A percentile compares a stretch with the other conserved stretches of the same genome.
These are phyloP conservation scores for Pezicula radicicola DNA, from an alignment of 2,329 filamentous ascomycete genomes.

Conservation along the genomic window DNA sequence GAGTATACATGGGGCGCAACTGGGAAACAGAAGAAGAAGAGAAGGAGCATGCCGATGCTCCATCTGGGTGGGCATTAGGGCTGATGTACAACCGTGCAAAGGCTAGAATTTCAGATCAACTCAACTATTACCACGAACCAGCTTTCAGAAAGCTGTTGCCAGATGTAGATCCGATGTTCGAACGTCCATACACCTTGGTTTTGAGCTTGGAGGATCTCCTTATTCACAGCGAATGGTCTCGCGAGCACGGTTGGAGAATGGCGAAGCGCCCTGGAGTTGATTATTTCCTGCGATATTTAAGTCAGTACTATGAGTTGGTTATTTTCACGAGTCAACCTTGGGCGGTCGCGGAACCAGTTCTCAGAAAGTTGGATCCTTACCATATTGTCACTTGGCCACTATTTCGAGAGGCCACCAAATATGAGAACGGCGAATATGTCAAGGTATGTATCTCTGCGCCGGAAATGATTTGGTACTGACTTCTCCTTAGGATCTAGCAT, in stretches of 20 bases:
- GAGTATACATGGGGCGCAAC: slow-evolving; percentile 77
- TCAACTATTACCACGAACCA: slow-evolving; percentile 94
- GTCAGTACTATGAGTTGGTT: slow-evolving; percentile 96
- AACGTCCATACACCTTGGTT: slow-evolving; percentile 88
- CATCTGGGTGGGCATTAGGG: slow-evolving; percentile 73
- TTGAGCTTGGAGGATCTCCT: slow-evolving; percentile 91
- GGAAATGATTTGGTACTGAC: slow-evolving; percentile 17
- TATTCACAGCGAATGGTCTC: slow-evolving; percentile 90
- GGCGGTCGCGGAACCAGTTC: slow-evolving; percentile 79
- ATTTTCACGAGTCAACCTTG: slow-evolving; percentile 90
- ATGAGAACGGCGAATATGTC: slow-evolving; percentile 92
- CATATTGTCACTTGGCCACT: slow-evolving; percentile 93
- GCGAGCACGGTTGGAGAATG: slow-evolving; percentile 91
- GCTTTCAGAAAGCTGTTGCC: slow-evolving; percentile 92
- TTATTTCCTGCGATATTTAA: slow-evolving; percentile 95
- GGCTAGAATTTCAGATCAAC: slow-evolving; percentile 70
- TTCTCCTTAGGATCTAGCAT: slow-evolving; percentile 76
- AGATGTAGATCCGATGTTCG: slow-evolving; percentile 73
- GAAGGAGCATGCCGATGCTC: slow-evolving; percentile 63
- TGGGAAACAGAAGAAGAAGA: slow-evolving; percentile 79
- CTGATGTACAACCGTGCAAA: slow-evolving; percentile 80
- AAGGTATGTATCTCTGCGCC: slow-evolving; percentile 60
- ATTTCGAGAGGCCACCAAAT: slow-evolving; percentile 94
- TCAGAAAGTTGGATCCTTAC: slow-evolving; percentile 93
- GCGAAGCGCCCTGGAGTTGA: slow-evolving; percentile 94